These are phyloP conservation scores for Colletotrichum sp. DNA, from an alignment of 2,329 filamentous ascomycete species.

Conservation along the genomic window DNA sequence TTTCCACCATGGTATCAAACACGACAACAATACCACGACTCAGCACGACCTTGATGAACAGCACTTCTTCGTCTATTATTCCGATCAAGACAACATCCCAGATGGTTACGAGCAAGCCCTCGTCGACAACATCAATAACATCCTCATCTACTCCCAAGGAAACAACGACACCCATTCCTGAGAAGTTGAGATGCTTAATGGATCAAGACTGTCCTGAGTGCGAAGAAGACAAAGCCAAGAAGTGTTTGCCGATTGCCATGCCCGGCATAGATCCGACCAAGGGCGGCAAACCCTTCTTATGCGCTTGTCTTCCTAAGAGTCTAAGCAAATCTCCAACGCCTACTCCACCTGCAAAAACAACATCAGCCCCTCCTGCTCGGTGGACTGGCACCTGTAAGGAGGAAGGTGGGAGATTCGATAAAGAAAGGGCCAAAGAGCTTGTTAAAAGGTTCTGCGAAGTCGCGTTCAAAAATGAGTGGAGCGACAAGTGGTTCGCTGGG, in stretches of 20 bases:
- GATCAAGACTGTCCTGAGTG: background rate
- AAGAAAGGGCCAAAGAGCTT: background rate
- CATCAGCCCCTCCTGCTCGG: background rate
- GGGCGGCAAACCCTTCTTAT: background rate
- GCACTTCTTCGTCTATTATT: background rate
- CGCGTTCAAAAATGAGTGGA: background rate
- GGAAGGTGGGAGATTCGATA: background rate
- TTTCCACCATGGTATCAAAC: background rate
- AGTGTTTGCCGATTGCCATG: background rate
- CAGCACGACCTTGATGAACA: background rate
- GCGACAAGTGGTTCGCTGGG: background rate
- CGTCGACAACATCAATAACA: background rate
- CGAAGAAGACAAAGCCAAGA: background rate
- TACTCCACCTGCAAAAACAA: background rate
- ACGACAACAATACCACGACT: background rate
- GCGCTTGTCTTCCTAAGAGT: background rate
- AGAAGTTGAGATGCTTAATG: background rate
- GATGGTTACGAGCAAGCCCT: background rate
- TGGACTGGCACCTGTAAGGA: background rate
- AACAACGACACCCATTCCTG: background rate
- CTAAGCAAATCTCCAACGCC: background rate
- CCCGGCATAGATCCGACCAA: background rate
- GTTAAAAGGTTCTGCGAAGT: background rate
- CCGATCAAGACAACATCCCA: background rate
- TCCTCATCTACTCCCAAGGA: background rate